These are phyloP conservation scores for Friedmanniomyces simplex DNA, from an alignment of 495 filamentous ascomycete species.

Conservation along the genomic window DNA sequence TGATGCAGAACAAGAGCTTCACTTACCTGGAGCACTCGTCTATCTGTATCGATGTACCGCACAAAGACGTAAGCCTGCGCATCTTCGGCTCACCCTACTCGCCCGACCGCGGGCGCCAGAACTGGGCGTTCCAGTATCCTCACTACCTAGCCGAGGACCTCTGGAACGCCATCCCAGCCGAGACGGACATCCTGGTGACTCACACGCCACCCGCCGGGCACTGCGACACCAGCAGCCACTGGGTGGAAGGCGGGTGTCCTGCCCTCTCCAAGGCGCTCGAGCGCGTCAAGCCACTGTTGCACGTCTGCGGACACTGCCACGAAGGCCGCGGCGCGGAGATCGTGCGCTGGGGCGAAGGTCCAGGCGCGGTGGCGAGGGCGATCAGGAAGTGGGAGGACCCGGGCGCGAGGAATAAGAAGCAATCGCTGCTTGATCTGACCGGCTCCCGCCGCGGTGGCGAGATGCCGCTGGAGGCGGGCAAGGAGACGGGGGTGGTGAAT, in stretches of 20 bases:
- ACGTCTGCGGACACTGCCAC: constrained; percentile 33
- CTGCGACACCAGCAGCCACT: constrained; percentile 20
- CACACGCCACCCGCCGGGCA: constrained; percentile 30
- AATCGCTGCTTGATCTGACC: constrained; percentile 48
- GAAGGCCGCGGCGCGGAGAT: constrained; percentile 39
- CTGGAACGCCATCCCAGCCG: constrained; percentile 33
- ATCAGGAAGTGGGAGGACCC: constrained; percentile 39
- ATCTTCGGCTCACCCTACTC: constrained; percentile 70
- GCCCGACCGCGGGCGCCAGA: constrained; percentile 32
- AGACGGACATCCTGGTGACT: constrained; percentile 30
- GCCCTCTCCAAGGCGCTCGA: constrained; percentile 19
- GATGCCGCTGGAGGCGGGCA: constrained; percentile 24
- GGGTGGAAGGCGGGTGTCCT: constrained; percentile 24
- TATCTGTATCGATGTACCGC: constrained; percentile 47
- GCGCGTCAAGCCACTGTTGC: constrained; percentile 28
- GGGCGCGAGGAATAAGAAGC: constrained; percentile 44
- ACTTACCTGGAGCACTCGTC: constrained; percentile 57
- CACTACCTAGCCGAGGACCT: constrained; percentile 38
- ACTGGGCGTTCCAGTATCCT: constrained; percentile 68
- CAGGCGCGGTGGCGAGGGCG: constrained; percentile 15
- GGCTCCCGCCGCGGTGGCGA: constrained; percentile 28
- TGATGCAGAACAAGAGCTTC: constrained; percentile 46
- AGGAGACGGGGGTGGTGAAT: constrained; percentile 70
- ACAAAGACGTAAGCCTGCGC: constrained; percentile 47
- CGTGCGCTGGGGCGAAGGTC: constrained; percentile 39